Conservation (phyloP, 2,329 filamentous ascomycete genomes). For the Hymenotorrendiella dingleyae region DNA sequence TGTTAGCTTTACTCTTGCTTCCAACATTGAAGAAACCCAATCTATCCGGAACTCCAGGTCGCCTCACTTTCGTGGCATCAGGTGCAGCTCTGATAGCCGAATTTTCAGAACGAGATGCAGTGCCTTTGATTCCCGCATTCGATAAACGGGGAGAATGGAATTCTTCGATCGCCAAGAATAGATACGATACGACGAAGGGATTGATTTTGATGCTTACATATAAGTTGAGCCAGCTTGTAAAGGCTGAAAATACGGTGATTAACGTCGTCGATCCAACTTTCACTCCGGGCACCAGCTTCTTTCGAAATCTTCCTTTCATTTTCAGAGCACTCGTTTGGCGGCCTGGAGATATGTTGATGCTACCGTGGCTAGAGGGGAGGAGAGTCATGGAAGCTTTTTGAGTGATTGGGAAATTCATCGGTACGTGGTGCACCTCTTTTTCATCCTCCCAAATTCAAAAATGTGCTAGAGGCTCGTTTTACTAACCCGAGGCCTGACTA, state of each 20-base stretch:
- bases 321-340: neutral
- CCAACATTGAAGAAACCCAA: constrained; percentile 25
- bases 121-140: constrained; percentile 28
- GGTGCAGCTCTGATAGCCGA: constrained; percentile 23
- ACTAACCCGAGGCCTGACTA: neutral
- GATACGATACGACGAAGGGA: constrained; percentile 25
- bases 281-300: neutral
- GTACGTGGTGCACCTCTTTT: constrained; percentile 32
- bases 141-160: neutral
- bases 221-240: neutral
- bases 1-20: constrained; percentile 24
- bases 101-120: constrained; percentile 22
- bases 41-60: constrained; percentile 2
- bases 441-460: neutral
- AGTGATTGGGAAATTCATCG: constrained; percentile 41
- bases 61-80: constrained; percentile 15
- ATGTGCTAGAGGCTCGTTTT: no score
- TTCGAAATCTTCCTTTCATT: neutral
- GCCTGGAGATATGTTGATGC: constrained; percentile 2
- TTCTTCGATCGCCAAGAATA: neutral
- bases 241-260: neutral
- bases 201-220: constrained; percentile 14
- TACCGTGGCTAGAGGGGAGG: constrained; percentile 16
- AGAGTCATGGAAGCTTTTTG: constrained; percentile 45
- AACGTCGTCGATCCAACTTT: neutral